phyloP scores from a whole-genome alignment of 345 rosid species.

The Schrenkiella parvula region DNA sequence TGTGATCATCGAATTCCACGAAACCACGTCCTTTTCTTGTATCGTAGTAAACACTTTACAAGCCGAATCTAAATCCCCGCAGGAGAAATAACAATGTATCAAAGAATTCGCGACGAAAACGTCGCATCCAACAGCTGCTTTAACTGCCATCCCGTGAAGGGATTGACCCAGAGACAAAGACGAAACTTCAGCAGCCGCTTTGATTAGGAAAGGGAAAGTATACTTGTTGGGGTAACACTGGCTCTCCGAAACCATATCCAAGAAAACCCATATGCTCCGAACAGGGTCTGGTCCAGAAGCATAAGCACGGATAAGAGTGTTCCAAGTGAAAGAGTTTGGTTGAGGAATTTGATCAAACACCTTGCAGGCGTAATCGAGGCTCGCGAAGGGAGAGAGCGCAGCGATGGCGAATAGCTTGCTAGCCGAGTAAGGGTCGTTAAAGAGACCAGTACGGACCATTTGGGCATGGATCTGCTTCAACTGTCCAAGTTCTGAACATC shows the following conservation, averaged over 20 bases:
- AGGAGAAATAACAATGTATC: conserved; percentile 56
- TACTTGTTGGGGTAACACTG: conserved; percentile 49
- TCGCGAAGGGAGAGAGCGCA: conserved; percentile 40
- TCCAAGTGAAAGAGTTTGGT: conserved; percentile 66
- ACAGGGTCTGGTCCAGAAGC: conserved; percentile 58
- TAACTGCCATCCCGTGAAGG: conserved; percentile 60
- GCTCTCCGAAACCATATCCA: conserved; percentile 45
- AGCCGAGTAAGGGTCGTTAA: conserved; percentile 44
- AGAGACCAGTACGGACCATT: conserved; percentile 51
- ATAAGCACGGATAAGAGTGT: conserved; percentile 61
- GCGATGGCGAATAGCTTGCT: conserved; percentile 49
- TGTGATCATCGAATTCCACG: conserved; percentile 75
- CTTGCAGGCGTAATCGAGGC: conserved; percentile 59
- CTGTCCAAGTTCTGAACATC: conserved; percentile 39
- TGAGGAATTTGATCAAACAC: conserved; percentile 70
- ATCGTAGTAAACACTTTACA: conserved; percentile 47
- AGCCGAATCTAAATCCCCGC: conserved; percentile 56
- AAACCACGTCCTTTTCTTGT: conserved; percentile 54
- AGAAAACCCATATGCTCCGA: conserved; percentile 41
- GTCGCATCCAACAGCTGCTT: conserved; percentile 42
- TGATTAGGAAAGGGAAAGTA: conserved; percentile 66
- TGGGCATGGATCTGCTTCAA: conserved; percentile 58
- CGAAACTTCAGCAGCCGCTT: conserved; percentile 44
- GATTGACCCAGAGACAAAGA: conserved; percentile 41
- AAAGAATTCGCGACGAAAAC: conserved; percentile 52